Conservation (phyloP, 2,329 filamentous ascomycete genomes). For the Colletotrichum tanaceti region DNA sequence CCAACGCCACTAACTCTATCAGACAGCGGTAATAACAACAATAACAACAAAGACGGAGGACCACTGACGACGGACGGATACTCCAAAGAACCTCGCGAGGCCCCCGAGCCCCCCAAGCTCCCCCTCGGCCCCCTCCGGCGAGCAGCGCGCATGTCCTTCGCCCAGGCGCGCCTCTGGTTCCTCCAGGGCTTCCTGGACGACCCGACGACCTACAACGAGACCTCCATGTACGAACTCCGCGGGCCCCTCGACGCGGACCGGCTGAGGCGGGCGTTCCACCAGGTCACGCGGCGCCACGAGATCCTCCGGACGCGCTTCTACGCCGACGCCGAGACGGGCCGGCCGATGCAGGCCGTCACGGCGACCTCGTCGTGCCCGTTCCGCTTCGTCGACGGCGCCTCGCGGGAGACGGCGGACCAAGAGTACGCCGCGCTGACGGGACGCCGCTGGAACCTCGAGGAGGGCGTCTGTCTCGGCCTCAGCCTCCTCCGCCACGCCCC, state of each 20-base stretch:
- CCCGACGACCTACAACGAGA: constrained; percentile 54
- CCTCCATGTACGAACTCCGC: constrained; percentile 46
- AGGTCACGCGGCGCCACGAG: constrained; percentile 49
- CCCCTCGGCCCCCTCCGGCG: too few species aligned
- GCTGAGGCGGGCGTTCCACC: constrained; percentile 50
- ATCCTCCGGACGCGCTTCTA: constrained; percentile 49
- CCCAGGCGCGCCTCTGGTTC: constrained; percentile 57
- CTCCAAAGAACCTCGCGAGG: neutral
- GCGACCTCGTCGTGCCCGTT: constrained; percentile 10
- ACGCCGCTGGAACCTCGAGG: constrained; percentile 8
- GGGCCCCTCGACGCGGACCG: constrained; percentile 48
- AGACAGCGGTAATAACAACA: neutral
- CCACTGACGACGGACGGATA: neutral
- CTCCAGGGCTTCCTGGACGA: constrained; percentile 49
- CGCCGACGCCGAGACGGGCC: neutral
- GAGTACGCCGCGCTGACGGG: constrained; percentile 3
- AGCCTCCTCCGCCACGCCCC: constrained; percentile 2
- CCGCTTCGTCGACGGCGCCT: constrained; percentile 7
- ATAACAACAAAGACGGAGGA: too few species aligned
- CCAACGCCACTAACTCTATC: neutral
- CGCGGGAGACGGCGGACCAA: neutral
- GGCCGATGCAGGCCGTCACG: constrained; percentile 18
- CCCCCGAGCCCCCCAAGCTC: neutral
- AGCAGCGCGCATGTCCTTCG: constrained; percentile 50
- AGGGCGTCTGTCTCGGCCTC: constrained; percentile 1